These are phyloP conservation scores for Microbotryum saponariae DNA, from an alignment of 1,284 basidiomycete species.

Conservation along the genomic window DNA sequence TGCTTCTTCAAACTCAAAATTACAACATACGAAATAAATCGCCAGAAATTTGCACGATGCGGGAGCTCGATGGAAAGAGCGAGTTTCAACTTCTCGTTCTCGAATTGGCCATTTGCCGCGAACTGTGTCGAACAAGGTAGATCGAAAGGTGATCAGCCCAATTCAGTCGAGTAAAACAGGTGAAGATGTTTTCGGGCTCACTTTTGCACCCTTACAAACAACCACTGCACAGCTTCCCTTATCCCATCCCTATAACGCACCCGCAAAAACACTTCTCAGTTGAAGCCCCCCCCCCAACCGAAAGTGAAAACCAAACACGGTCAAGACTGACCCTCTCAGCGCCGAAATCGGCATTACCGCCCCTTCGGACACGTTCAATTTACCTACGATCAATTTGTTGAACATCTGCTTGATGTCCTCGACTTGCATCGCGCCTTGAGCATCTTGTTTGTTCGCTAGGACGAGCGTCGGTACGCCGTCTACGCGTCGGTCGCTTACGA, in stretches of 20 bases:
- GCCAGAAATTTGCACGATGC: no score
- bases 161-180: no score
- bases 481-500: conserved; percentile 74
- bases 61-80: no score
- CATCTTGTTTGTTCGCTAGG: conserved; percentile 88
- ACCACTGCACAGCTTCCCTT: conserved; percentile 81
- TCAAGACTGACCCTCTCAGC: conserved; percentile 66
- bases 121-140: no score
- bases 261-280: no score
- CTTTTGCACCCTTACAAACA: conserved; percentile 50
- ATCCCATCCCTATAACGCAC: conserved; percentile 63
- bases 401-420: conserved; percentile 58
- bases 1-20: no score
- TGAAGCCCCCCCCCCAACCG: neutral
- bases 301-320: neutral
- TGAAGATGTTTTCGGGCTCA: conserved; percentile 1
- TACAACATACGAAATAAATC: no score
- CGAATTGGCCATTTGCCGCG: no score
- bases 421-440: conserved; percentile 64
- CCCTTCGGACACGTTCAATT: conserved; percentile 35
- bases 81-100: no score
- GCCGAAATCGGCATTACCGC: conserved; percentile 78
- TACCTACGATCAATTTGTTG: conserved; percentile 34
- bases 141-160: no score
- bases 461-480: conserved; percentile 78